Base-by-base conservation (phyloP, 225 moss, liverwort and hornwort species). In the Physcomitrellopsis africana region DNA sequence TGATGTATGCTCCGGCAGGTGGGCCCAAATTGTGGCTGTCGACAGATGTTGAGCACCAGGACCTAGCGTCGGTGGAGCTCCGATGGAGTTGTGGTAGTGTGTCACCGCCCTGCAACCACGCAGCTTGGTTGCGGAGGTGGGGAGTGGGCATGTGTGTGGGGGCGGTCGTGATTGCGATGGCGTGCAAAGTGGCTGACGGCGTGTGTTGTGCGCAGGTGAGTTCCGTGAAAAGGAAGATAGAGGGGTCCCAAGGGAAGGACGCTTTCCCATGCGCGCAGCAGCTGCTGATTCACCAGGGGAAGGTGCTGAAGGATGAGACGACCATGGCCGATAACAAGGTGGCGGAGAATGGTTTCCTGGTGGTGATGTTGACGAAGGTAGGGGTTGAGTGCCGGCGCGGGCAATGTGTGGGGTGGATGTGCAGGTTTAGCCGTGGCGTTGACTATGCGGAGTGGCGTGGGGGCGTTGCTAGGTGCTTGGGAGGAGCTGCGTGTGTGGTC, bases 351-450 rank as follows among this genome's bases (percentile, higher is more conserved):
- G 94, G 96, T 46, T 97, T 97, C 72, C 92, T 97, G 10, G 96
- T 97, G 0, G 96, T 97, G 43, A 97, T 97, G 96, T 74, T 97
- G 79, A 97, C 96, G 1, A 97, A 97, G 96, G 96, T 95, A 72
- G 24, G 54, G 49, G 46, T 27, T 41, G 6, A 16, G 32, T 60
- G 26, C 41, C 60, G 32, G 68, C 47, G 19, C 7, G 29, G 60
- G n/a, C 27, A 29, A 60, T 1, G 12, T 0, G 32, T 24, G 44
- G 37, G 37, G 0, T 56, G 41, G 11, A 22, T 65, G 3, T 59
- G 1, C 19, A 37, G 3, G 32, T 22, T 29, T 10, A 12, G 16
- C 49, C 44, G 4, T 66, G 26, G 26, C 9, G 2, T 41, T 32
- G 32, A 37, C 32, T 2, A 37, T 27, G 3, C 37, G 20, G 17